A percentile compares a stretch with the other conserved stretches of the same genome.
These are phyloP conservation scores for Paecilomyces dactylethromorphus DNA, from an alignment of 2,329 filamentous ascomycete species.

Conservation along the genomic window DNA sequence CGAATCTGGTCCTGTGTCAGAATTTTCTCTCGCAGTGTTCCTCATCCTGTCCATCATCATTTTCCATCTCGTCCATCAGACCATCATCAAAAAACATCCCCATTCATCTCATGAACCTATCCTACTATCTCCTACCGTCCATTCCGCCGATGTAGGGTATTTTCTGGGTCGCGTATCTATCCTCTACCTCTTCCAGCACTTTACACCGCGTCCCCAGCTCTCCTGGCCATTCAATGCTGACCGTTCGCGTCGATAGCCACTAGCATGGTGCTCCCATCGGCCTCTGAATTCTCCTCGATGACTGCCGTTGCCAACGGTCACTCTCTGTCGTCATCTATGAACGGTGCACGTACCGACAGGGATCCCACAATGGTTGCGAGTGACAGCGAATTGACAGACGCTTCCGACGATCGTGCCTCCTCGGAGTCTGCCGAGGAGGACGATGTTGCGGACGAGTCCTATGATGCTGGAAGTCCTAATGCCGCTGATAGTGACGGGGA, in stretches of 20 bases:
- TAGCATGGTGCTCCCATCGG: conserved; percentile 41
- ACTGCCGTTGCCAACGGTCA: conserved; percentile 30
- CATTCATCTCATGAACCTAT: conserved; percentile 28
- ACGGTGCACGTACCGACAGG: conserved; percentile 18
- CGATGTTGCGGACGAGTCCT: conserved; percentile 34
- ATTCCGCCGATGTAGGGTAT: conserved; percentile 17
- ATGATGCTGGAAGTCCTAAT: conserved; percentile 29
- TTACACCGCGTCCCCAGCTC: conserved; percentile 12
- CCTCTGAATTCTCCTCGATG: conserved; percentile 26
- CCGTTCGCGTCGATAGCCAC: conserved; percentile 29
- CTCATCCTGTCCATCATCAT: conserved; percentile 13
- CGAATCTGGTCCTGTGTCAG: conserved; percentile 15
- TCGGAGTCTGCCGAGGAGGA: conserved; percentile 41
- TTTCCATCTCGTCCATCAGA: conserved; percentile 28
- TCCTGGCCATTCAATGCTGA: conserved; percentile 36
- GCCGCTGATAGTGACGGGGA: conserved; percentile 53
- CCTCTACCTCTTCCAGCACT: conserved; percentile 15
- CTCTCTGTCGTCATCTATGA: conserved; percentile 16
- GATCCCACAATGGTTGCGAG: conserved; percentile 48
- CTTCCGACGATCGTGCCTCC: conserved; percentile 51
- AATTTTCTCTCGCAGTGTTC: conserved; percentile 7
- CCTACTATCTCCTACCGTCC: conserved; percentile 15
- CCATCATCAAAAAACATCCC: conserved; percentile 29
- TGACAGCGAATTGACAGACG: conserved; percentile 73
- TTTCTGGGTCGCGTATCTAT: conserved; percentile 28